Percentiles rank a stretch among this genome's conserved stretches.
Conservation (phyloP, 139 green algal genomes). For the Chara braunii region DNA sequence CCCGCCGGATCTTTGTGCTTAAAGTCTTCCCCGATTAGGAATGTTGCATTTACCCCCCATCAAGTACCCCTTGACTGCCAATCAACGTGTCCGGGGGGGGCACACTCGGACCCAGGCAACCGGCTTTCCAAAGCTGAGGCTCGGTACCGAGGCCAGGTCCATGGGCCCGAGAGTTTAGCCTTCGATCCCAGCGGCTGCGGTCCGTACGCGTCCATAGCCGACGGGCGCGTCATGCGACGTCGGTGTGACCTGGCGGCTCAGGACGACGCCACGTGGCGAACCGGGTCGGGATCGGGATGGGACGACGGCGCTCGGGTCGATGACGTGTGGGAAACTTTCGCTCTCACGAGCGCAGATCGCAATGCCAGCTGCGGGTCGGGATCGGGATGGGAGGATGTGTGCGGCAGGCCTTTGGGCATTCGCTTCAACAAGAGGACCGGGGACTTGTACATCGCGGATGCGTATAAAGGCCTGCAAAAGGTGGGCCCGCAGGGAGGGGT, state of each 20-base stretch:
- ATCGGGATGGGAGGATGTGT: constrained; percentile 10
- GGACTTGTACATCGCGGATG: constrained; percentile 32
- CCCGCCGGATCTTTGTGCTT: too few species aligned
- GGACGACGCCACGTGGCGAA: too few species aligned
- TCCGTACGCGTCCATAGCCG: constrained; percentile 1
- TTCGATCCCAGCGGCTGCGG: constrained; percentile 13
- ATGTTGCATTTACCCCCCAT: too few species aligned
- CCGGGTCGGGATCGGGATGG: too few species aligned
- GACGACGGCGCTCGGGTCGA: neutral
- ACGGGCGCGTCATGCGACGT: constrained; percentile 14
- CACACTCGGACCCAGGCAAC: too few species aligned
- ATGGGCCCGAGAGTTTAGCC: constrained; percentile 21
- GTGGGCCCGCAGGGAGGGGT: constrained; percentile 1
- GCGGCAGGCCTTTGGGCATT: constrained; percentile 26
- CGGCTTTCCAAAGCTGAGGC: too few species aligned
- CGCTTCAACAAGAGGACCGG: constrained; percentile 15
- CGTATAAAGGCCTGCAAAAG: constrained; percentile 14
- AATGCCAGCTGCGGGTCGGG: neutral
- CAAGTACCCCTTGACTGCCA: too few species aligned
- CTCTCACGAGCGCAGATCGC: neutral
- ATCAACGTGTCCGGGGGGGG: too few species aligned
- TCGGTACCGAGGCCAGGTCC: too few species aligned
- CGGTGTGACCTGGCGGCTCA: too few species aligned
- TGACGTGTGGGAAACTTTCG: constrained; percentile 20
- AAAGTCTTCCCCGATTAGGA: too few species aligned